Evolutionary conservation across 1,284 basidiomycete species (phyloP).

Genomic region (Cryptococcus depauperatus): DNA sequence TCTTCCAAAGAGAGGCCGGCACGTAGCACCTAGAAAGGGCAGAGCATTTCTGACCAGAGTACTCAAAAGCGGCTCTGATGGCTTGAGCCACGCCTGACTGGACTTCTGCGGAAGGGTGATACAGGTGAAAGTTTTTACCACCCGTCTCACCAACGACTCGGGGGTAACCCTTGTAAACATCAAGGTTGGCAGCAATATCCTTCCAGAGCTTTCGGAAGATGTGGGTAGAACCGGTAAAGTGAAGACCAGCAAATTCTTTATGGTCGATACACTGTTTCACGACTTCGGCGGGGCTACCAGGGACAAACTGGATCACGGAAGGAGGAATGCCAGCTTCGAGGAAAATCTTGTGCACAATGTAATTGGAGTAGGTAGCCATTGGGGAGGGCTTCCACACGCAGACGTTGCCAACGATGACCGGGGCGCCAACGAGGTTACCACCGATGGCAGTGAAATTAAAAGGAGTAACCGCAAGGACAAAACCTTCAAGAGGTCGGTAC

Average conservation of each 20-base stretch:
- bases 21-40: slow-evolving; percentile 89
- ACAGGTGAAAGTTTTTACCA: slow-evolving; percentile 96
- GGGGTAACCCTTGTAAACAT: slow-evolving; percentile 79
- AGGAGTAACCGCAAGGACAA: slow-evolving; percentile 92
- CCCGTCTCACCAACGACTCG: slow-evolving; percentile 92
- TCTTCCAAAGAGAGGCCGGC: slow-evolving; percentile 74
- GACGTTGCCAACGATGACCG: slow-evolving; percentile 90
- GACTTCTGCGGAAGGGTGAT: slow-evolving; percentile 81
- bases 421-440: slow-evolving; percentile 75
- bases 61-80: slow-evolving; percentile 88
- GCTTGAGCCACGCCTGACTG: slow-evolving; percentile 81
- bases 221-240: slow-evolving; percentile 94
- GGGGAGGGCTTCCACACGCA: slow-evolving; percentile 98
- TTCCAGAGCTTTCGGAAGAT: slow-evolving; percentile 96
- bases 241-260: slow-evolving; percentile 75
- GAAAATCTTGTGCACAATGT: slow-evolving; percentile 84
- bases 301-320: slow-evolving; percentile 94
- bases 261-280: slow-evolving; percentile 74
- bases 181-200: slow-evolving; percentile 81
- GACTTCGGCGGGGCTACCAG: slow-evolving; percentile 71
- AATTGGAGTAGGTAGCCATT: slow-evolving; percentile 90
- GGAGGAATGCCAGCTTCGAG: slow-evolving; percentile 88
- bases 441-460: slow-evolving; percentile 99
- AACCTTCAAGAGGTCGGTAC: slow-evolving; percentile 93
- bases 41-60: slow-evolving; percentile 97